Percentiles rank a stretch among this genome's conserved stretches.
Conservation (phyloP, 352 stramenopile species). For the Aphanomyces cochlioides region DNA sequence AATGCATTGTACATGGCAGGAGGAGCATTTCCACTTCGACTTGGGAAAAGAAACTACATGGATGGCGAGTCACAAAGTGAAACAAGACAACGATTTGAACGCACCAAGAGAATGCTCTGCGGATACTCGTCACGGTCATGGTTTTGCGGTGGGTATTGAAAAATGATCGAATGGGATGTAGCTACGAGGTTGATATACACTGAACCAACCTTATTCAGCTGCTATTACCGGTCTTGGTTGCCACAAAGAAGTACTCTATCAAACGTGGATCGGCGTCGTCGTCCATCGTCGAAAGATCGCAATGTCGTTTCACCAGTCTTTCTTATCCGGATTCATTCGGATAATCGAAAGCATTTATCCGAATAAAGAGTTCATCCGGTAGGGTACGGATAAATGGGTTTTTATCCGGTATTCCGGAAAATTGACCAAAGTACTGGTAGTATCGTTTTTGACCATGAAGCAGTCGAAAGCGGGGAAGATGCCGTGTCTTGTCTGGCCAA, state of each 20-base stretch:
- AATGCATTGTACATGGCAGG: constrained; percentile 52
- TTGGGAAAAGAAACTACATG: constrained; percentile 49
- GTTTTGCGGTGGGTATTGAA: constrained; percentile 40
- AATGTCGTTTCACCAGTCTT: neutral
- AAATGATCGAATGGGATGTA: constrained; percentile 35
- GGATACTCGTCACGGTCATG: constrained; percentile 43
- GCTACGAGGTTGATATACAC: constrained; percentile 25
- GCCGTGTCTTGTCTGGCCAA: too few species aligned
- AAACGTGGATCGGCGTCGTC: constrained; percentile 22
- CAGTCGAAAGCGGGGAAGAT: too few species aligned
- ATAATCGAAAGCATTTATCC: neutral
- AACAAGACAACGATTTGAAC: neutral
- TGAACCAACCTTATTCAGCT: constrained; percentile 16
- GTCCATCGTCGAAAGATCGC: neutral
- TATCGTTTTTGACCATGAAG: too few species aligned
- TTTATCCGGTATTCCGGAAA: too few species aligned
- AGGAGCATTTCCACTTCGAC: constrained; percentile 39
- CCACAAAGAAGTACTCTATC: constrained; percentile 49
- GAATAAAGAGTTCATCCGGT: too few species aligned
- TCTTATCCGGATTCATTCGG: neutral
- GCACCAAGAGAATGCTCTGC: constrained; percentile 48
- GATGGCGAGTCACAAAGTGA: neutral
- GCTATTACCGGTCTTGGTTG: constrained; percentile 35
- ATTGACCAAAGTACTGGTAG: too few species aligned
- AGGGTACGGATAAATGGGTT: too few species aligned